Evolutionary conservation across 202 grass and related monocot genomes (phyloP).

Genomic region (Hordeum pubiflorum): DNA sequence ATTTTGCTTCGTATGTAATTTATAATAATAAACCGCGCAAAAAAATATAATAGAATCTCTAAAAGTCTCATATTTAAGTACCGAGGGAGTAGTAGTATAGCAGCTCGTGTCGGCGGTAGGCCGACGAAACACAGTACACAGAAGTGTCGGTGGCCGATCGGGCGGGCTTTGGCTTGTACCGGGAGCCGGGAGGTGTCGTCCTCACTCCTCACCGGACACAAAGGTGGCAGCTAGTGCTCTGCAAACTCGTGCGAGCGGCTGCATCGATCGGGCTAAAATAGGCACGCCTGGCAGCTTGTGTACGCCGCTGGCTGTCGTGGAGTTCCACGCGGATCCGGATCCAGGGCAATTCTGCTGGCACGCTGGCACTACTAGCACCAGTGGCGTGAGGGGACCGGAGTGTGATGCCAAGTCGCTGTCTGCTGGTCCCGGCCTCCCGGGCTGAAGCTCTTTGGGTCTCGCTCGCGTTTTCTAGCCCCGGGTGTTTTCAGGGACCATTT

Average conservation of each 20-base stretch:
- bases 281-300: not conserved
- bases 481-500: not conserved
- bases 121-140: too few relatives aligned
- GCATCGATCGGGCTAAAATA: not conserved
- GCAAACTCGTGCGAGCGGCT: not conserved
- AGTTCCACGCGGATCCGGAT: not conserved
- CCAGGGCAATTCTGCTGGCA: not conserved
- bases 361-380: not conserved
- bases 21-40: too few relatives aligned
- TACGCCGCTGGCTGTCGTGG: not conserved
- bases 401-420: not conserved
- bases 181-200: not conserved
- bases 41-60: too few relatives aligned
- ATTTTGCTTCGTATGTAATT: too few relatives aligned
- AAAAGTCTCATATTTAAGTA: too few relatives aligned
- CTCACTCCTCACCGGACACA: not conserved
- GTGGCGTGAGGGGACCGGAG: too few relatives aligned
- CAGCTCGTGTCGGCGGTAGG: too few relatives aligned
- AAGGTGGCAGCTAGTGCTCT: not conserved
- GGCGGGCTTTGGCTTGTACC: not conserved
- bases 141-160: not conserved
- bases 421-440: not conserved
- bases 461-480: not conserved
- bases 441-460: not conserved
- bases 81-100: too few relatives aligned